phyloP scores from a whole-genome alignment of 257 asterid species.

The Solanum gandarillasii region DNA sequence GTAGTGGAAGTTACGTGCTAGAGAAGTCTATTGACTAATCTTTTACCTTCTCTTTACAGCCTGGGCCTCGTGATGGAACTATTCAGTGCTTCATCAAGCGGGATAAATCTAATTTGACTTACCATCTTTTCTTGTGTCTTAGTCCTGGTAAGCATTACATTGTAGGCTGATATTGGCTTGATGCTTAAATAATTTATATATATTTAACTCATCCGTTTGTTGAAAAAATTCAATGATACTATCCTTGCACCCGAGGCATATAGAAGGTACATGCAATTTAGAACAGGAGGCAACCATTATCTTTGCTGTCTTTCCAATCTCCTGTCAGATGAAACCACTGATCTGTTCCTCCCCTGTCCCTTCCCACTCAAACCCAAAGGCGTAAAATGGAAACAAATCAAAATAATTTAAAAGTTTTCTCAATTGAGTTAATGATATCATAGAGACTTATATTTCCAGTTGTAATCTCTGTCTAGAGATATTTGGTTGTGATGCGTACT shows the following conservation, averaged over 20 bases:
- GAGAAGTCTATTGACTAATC: not conserved
- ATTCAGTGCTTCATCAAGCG: conserved; percentile 91
- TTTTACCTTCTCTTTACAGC: conserved; percentile 37
- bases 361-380: not conserved
- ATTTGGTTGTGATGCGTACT: not conserved
- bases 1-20: not conserved
- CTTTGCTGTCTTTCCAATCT: not conserved
- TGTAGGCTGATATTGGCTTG: not conserved
- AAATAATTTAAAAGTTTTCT: not conserved
- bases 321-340: not conserved
- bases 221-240: not conserved
- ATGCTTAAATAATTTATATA: not conserved
- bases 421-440: not conserved
- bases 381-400: not conserved
- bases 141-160: conserved; percentile 56
- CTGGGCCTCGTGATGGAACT: conserved; percentile 87
- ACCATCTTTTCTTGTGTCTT: conserved; percentile 85
- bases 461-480: not conserved
- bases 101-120: conserved; percentile 73
- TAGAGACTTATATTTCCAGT: not conserved
- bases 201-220: not conserved
- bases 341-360: not conserved
- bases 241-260: not conserved
- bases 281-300: not conserved
- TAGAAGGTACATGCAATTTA: not conserved